phyloP scores from a whole-genome alignment of 495 filamentous ascomycete genomes.

The Penicillium cataractarum region DNA sequence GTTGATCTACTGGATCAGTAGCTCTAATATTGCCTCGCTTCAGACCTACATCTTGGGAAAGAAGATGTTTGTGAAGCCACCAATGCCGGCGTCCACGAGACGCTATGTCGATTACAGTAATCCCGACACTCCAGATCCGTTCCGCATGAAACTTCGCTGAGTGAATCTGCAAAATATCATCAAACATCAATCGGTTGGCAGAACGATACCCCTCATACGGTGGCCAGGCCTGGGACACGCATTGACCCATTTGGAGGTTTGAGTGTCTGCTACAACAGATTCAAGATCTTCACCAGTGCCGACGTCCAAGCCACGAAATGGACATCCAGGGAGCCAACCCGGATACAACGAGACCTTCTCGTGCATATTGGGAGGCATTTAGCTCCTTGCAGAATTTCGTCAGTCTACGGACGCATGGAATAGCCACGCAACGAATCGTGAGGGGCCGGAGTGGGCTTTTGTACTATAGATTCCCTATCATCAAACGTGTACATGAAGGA shows the following conservation, averaged over 20 bases:
- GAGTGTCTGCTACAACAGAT: neutral
- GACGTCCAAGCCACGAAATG: neutral
- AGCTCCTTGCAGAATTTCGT: neutral
- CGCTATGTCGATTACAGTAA: constrained; percentile 23
- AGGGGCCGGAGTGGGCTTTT: neutral
- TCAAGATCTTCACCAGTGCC: neutral
- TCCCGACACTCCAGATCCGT: constrained; percentile 21
- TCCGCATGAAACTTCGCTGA: constrained; percentile 24
- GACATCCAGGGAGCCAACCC: neutral
- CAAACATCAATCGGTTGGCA: neutral
- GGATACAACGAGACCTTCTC: neutral
- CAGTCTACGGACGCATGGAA: neutral
- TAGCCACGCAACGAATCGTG: neutral
- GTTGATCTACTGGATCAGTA: constrained; percentile 73
- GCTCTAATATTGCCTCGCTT: constrained; percentile 46
- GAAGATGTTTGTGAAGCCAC: constrained; percentile 35
- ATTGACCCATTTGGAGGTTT: neutral
- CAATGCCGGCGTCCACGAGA: constrained; percentile 25
- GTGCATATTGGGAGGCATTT: neutral
- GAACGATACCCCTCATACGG: neutral
- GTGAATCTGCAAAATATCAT: neutral
- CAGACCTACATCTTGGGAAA: constrained; percentile 43
- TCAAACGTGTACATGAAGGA: neutral
- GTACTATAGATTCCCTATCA: neutral
- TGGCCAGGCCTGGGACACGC: neutral